Base-by-base conservation (phyloP, 164 flowering plant genomes). In the Sedum album region DNA sequence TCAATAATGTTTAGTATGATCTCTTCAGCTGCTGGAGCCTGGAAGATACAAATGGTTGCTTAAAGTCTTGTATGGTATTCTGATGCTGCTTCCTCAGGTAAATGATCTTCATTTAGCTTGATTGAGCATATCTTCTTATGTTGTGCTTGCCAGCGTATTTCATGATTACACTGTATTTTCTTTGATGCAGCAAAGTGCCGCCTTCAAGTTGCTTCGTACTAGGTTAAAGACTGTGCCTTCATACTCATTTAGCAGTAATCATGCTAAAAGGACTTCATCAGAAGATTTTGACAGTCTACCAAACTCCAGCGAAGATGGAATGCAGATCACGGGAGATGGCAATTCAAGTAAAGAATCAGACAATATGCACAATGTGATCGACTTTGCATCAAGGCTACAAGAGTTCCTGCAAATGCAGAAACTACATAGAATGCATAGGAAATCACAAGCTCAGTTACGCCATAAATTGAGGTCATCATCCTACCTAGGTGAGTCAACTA, bases 1-100 rank as follows among this genome's bases (percentile, higher is more conserved):
- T 0, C 62, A 28, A 26, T 28, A 0, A 57, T 57, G 25, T 44
- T 2, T 28, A 1, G 26, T n/a, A 69, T 1, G 30, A 15, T 70
- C 55, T 1, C 70, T 80, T 78, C 79, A 87, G 92, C 89, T 87
- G 75, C 92, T 87, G 68, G 99, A 94, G 75, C 96, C 99, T 67
- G 96, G 86, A 76, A 91, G 82, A 78, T 83, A 91, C 74, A 78
- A 71, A 33, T 91, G 96, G 92, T 77, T 94, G 80, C 73, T 94
- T 72, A 90, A 90, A 74, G 83, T 90, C 23, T 77, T 94, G 73
- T 84, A 94, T 79, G 98, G 97, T 68, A 92, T 94, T 72, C 85
- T 91, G n/a, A 94, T 91, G 97, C 77, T 94, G 76, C 93, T 94
- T 67, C 98, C 98, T 6, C 98, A 94, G 97, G 98, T 90, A 81